Evolutionary conservation across 139 green algal genomes (phyloP).

Genomic region (Pedinophyceae sp.): DNA sequence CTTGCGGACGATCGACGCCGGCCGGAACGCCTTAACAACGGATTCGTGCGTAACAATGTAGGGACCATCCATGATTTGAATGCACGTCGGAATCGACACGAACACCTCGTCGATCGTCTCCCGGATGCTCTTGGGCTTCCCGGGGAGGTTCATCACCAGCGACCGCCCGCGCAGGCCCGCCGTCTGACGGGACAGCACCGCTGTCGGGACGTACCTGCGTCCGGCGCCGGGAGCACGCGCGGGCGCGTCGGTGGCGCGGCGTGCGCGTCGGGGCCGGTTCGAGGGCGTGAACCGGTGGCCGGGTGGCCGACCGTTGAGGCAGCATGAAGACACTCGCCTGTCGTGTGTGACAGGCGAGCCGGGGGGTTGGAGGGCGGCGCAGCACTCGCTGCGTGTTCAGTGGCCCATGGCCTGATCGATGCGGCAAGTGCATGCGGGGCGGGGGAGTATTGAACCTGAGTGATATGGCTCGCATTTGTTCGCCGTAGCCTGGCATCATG

Average conservation of each 20-base stretch:
- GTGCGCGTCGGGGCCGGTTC: too few relatives aligned
- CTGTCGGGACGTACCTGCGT: constrained; percentile 60
- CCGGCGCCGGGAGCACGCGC: too few relatives aligned
- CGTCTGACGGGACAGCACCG: constrained; percentile 78
- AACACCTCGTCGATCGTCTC: constrained; percentile 90
- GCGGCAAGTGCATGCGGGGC: constrained; percentile 42
- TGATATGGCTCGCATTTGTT: constrained; percentile 84
- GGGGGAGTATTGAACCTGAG: too few relatives aligned
- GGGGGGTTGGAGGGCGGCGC: background rate
- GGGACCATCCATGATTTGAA: constrained; percentile 59
- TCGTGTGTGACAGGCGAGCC: too few relatives aligned
- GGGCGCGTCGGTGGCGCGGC: too few relatives aligned
- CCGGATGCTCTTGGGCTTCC: constrained; percentile 80
- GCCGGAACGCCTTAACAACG: constrained; percentile 72
- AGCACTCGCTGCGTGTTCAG: background rate
- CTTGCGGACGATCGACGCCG: too few relatives aligned
- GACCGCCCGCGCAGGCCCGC: constrained; percentile 60
- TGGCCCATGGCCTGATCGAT: background rate
- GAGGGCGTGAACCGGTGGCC: too few relatives aligned
- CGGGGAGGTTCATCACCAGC: constrained; percentile 80
- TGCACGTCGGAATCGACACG: constrained; percentile 68
- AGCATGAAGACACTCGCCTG: too few relatives aligned
- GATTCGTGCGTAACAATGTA: constrained; percentile 57
- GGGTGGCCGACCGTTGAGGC: too few relatives aligned
- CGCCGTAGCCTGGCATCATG: constrained; percentile 84